Evolutionary conservation across 225 moss, liverwort and hornwort genomes (phyloP).

Genomic region (Anthoceros angustus): DNA sequence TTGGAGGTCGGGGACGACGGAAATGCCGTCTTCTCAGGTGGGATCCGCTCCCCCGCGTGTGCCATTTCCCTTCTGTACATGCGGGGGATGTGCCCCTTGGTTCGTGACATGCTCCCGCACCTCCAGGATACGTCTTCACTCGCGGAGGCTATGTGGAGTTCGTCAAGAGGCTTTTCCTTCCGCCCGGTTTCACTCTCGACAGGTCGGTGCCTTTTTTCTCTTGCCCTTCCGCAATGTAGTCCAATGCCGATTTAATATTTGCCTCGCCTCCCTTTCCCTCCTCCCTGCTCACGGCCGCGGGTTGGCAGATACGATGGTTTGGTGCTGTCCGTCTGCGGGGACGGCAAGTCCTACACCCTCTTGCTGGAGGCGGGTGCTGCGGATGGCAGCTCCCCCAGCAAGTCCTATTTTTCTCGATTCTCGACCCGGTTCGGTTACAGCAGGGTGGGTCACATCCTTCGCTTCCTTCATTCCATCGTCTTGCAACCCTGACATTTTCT

Average conservation of each 20-base stretch:
- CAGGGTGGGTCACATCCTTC: constrained; percentile 54
- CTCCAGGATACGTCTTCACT: constrained; percentile 72
- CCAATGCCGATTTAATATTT: neutral
- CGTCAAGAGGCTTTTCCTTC: constrained; percentile 44
- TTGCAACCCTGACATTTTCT: neutral
- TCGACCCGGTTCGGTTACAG: constrained; percentile 67
- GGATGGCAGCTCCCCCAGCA: constrained; percentile 31
- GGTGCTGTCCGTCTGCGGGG: constrained; percentile 72
- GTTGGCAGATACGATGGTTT: constrained; percentile 67
- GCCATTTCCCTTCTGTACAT: neutral
- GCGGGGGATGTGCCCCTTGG: neutral
- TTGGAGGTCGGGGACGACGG: constrained; percentile 81
- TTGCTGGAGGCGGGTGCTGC: constrained; percentile 51
- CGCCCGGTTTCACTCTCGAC: constrained; percentile 80
- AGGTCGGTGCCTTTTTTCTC: constrained; percentile 23
- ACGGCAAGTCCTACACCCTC: constrained; percentile 65
- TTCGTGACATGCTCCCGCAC: neutral
- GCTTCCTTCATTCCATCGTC: too few species aligned
- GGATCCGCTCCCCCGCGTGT: neutral
- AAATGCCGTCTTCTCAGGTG: constrained; percentile 70
- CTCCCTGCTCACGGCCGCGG: neutral
- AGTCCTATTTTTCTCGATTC: constrained; percentile 53
- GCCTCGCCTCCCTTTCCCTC: too few species aligned
- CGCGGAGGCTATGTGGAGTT: constrained; percentile 87
- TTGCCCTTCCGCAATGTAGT: too few species aligned